Conservation (phyloP, 305 asterid genomes). For the Fraxinus floribunda region DNA sequence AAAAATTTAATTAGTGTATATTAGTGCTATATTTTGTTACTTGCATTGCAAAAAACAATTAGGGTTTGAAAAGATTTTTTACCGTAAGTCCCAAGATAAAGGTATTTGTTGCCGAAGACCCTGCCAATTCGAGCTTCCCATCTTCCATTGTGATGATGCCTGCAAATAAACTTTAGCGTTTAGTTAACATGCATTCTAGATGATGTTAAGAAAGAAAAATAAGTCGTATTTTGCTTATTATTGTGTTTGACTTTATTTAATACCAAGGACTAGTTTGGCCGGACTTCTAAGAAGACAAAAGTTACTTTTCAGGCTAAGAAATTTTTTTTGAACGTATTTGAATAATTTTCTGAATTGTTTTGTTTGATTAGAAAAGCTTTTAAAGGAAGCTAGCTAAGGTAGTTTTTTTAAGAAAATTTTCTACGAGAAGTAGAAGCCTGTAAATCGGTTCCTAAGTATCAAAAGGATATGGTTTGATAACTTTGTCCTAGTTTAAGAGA, state of each 20-base stretch:
- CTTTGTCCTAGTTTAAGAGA: background rate
- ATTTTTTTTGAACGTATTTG: too few relatives aligned
- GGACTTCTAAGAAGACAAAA: background rate
- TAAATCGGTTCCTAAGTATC: background rate
- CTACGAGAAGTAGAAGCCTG: background rate
- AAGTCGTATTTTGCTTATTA: background rate
- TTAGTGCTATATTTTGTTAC: background rate
- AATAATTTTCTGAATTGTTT: too few relatives aligned
- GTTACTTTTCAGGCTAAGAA: background rate
- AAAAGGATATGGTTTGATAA: background rate
- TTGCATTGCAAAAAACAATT: background rate
- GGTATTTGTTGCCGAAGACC: constrained; percentile 85
- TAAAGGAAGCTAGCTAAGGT: background rate
- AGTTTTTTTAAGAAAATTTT: background rate
- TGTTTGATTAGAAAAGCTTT: background rate
- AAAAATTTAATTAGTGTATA: background rate
- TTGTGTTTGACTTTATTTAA: background rate
- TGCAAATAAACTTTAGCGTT: constrained; percentile 19
- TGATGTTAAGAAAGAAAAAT: background rate
- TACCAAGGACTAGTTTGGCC: background rate
- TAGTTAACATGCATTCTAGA: background rate
- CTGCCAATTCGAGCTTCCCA: constrained; percentile 95
- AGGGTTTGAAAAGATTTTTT: background rate
- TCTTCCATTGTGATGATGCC: constrained; percentile 93
- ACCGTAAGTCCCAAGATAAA: constrained; percentile 89